phyloP scores from a whole-genome alignment of 2,329 filamentous ascomycete genomes.

The Colletotrichum sp. region DNA sequence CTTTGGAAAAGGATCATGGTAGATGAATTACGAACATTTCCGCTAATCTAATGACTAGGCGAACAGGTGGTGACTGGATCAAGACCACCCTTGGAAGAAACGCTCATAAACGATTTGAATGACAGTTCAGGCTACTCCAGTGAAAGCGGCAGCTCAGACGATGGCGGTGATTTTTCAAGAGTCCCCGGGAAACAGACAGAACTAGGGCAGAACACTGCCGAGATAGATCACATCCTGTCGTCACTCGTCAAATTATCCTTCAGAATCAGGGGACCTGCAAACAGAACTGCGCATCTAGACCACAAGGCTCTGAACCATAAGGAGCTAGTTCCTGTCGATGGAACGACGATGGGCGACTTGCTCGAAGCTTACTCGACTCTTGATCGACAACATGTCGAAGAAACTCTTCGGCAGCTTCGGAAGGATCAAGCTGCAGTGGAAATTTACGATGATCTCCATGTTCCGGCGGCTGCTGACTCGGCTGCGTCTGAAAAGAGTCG shows the following conservation, averaged over 20 bases:
- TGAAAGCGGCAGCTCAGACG: neutral
- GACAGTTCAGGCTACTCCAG: neutral
- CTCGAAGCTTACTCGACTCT: neutral
- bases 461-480: neutral
- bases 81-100: neutral
- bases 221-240: neutral
- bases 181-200: neutral
- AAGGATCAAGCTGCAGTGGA: neutral
- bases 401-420: neutral
- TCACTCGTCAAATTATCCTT: neutral
- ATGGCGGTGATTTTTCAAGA: neutral
- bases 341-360: no score
- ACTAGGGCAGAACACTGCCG: neutral
- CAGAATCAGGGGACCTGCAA: neutral
- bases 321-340: neutral
- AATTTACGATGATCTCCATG: neutral
- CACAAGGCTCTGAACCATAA: neutral
- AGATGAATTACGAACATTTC: no score
- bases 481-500: no score
- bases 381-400: neutral
- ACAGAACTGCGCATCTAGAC: neutral
- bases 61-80: neutral
- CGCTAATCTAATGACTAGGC: neutral
- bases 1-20: fast-evolving
- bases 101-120: neutral